phyloP scores from a whole-genome alignment of 1,284 basidiomycete species.

The Takashimella tepidaria region DNA sequence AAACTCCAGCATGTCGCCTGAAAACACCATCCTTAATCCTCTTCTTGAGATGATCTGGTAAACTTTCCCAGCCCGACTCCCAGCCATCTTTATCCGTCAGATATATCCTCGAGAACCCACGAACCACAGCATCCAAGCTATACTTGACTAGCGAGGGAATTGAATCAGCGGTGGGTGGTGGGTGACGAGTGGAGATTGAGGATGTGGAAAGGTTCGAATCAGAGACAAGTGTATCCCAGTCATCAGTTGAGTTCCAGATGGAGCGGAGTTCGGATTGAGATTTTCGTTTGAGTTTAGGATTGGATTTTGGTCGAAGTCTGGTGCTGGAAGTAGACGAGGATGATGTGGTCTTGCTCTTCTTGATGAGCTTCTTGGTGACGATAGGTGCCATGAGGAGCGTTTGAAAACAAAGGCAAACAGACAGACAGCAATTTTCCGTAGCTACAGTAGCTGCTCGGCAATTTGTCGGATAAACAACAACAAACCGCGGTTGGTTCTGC shows the following conservation, averaged over 20 bases:
- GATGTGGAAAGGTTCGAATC: conserved; percentile 29
- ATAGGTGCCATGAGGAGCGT: neutral
- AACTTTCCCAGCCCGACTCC: conserved; percentile 22
- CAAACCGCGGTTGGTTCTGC: no score
- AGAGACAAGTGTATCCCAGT: conserved; percentile 32
- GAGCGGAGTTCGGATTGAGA: conserved; percentile 5
- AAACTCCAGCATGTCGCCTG: conserved; percentile 19
- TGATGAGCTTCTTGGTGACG: neutral
- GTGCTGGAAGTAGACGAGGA: neutral
- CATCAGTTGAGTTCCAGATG: conserved; percentile 27
- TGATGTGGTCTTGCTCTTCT: neutral
- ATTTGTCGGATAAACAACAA: no score
- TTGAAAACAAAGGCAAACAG: no score
- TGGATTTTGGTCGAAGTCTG: neutral
- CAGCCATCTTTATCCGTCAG: conserved; percentile 16
- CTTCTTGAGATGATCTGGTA: conserved; percentile 27
- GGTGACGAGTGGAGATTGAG: conserved; percentile 23
- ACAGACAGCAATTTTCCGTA: no score
- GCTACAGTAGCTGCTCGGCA: no score
- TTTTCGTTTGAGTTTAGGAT: neutral
- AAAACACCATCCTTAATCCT: conserved; percentile 24
- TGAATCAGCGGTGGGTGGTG: conserved; percentile 14
- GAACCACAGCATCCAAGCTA: conserved; percentile 11
- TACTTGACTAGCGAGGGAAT: conserved; percentile 11
- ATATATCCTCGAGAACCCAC: conserved; percentile 29